Base-by-base conservation (phyloP, 495 filamentous ascomycete genomes). In the Lasiosphaeria hispida region DNA sequence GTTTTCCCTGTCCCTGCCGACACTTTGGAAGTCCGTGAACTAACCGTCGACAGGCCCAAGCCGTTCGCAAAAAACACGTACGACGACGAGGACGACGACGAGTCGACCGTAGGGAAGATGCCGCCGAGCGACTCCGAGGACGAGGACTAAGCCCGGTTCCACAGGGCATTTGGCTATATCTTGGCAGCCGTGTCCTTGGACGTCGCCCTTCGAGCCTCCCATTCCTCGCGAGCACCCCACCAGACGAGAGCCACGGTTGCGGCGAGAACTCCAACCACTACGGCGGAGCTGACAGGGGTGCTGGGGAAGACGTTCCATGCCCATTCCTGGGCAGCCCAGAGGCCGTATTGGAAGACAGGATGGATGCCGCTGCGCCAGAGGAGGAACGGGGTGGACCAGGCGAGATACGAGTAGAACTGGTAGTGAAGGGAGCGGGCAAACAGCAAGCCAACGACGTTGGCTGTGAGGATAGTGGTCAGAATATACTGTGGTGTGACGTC, bases 271-370 rank as follows among this genome's bases (percentile, higher is more conserved):
- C 78, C 80, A 10, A 97, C 89, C 34, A 96, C 93, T 15, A 85
- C 80, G 57, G 75, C 74, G 9, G 92, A 96, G 70, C 93, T 97
- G 45, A 66, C 58, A 51, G 86, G 74, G 23, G 92, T 96, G 69
- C 91, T 96, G n/a, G 94, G 94, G 72, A 87, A 98, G 2, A 91
- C 84, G 66, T 97, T 96, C 94, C 94, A 98, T 9, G 90, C 91
- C 91, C 89, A 93, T 65, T 98, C 94, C 70, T 98, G 94, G 44
- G 83, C 78, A 7, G 78, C 86, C 92, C 93, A 98, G 1, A 91
- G 63, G 3, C 66, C 70, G 67, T 85, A 89, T 62, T 91, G 83
- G 40, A 90, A 63, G 9, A 89, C 59, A 6, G 91, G 91, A 63
- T 91, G 87, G 57, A 88, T 63, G 4, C 87, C 87, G 55, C 85